A percentile compares a stretch with the other conserved stretches of the same genome.
Evolutionary conservation across 805 yeast genomes (phyloP).

Genomic region (Wickerhamomyces queroliae): DNA sequence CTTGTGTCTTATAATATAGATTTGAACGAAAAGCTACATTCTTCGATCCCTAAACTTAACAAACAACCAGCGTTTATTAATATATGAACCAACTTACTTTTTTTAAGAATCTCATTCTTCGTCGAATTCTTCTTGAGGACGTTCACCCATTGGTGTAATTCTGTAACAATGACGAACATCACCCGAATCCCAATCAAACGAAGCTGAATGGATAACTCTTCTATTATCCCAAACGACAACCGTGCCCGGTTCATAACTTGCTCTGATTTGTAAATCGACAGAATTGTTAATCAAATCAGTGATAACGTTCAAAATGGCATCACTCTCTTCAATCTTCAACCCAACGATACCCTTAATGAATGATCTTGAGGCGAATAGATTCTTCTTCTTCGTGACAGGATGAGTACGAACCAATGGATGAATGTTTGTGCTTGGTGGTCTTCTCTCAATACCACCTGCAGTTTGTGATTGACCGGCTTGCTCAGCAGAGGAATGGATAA

Average conservation of each 20-base stretch:
- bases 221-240: constrained; percentile 81
- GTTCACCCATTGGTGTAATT: constrained; percentile 68
- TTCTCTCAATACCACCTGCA: constrained; percentile 63
- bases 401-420: constrained; percentile 72
- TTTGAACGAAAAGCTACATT: no score
- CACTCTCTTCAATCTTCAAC: constrained; percentile 67
- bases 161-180: constrained; percentile 68
- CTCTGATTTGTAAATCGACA: constrained; percentile 64
- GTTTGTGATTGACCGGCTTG: constrained; percentile 55
- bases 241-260: constrained; percentile 63
- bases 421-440: constrained; percentile 44
- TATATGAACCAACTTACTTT: no score
- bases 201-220: constrained; percentile 61
- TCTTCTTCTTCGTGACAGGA: constrained; percentile 64
- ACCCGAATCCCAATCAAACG: constrained; percentile 66
- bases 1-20: no score
- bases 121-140: constrained; percentile 50
- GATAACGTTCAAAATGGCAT: constrained; percentile 51
- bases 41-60: no score
- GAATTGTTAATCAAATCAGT: constrained; percentile 44
- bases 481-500: constrained; percentile 62
- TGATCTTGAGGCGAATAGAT: constrained; percentile 49
- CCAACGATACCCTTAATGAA: constrained; percentile 67
- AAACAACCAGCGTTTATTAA: no score
- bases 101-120: constrained; percentile 27